Evolutionary conservation across 164 flowering plant species (phyloP).

Genomic region (Vitis rupestris): DNA sequence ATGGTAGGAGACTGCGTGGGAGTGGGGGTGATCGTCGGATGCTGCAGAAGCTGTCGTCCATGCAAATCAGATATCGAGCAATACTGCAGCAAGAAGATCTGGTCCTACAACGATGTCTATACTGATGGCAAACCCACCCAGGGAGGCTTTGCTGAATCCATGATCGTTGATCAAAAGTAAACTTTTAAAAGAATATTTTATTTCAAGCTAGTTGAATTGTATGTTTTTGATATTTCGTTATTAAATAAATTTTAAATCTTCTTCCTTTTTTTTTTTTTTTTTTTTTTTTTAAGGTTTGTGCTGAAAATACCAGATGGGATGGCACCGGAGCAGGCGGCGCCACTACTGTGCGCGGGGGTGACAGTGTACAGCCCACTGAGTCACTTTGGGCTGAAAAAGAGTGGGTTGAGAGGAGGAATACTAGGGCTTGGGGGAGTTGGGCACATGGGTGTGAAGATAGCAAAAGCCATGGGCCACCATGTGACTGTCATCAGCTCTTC

Average conservation of each 20-base stretch:
- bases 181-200: not conserved
- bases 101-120: conserved; percentile 89
- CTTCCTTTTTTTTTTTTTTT: not conserved
- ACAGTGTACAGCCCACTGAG: conserved; percentile 69
- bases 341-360: conserved; percentile 77
- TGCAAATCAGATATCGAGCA: conserved; percentile 80
- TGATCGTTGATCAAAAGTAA: conserved; percentile 88
- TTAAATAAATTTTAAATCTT: no score
- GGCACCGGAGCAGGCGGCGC: conserved; percentile 71
- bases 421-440: conserved; percentile 85
- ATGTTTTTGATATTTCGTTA: no score
- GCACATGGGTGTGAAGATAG: conserved; percentile 78
- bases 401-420: conserved; percentile 64
- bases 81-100: conserved; percentile 86
- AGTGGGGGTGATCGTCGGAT: conserved; percentile 55
- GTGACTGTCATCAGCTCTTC: conserved; percentile 80
- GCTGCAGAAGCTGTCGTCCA: conserved; percentile 57
- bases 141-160: conserved; percentile 79
- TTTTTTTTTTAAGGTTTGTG: conserved; percentile 42
- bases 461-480: conserved; percentile 82
- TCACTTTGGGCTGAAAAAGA: conserved; percentile 57
- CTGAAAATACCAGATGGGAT: conserved; percentile 70
- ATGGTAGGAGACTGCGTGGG: conserved; percentile 61
- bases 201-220: not conserved
- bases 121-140: conserved; percentile 87